These are phyloP conservation scores for Hyphopichia wangnamkhiaoensis DNA, from an alignment of 1,139 yeast genomes.

Conservation along the genomic window DNA sequence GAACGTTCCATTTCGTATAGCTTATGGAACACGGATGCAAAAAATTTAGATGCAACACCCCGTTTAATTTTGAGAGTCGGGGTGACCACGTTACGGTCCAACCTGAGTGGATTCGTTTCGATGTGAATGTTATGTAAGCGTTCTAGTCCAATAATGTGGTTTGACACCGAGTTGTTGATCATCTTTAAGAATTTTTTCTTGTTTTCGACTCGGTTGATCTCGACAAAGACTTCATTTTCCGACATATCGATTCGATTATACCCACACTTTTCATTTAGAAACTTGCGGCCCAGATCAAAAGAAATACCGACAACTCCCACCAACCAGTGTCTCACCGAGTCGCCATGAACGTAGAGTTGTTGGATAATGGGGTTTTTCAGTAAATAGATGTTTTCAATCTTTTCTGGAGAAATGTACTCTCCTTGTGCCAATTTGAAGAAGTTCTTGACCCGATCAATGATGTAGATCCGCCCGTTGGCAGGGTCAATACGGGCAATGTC, in stretches of 20 bases:
- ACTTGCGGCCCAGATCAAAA: constrained; percentile 19
- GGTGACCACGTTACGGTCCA: constrained; percentile 37
- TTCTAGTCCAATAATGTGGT: constrained; percentile 30
- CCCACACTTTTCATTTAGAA: constrained; percentile 19
- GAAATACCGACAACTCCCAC: constrained; percentile 64
- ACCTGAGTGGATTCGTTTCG: constrained; percentile 34
- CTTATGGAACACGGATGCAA: constrained; percentile 9
- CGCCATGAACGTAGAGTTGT: constrained; percentile 56
- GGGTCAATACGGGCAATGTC: constrained; percentile 35
- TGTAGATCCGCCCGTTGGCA: constrained; percentile 27
- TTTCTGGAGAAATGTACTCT: constrained; percentile 46
- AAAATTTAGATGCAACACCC: constrained; percentile 27
- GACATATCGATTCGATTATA: constrained; percentile 11
- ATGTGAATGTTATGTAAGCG: constrained; percentile 34
- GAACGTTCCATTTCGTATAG: constrained; percentile 25
- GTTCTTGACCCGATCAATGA: constrained; percentile 46
- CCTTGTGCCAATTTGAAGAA: constrained; percentile 49
- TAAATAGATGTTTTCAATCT: constrained; percentile 39
- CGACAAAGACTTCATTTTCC: constrained; percentile 14
- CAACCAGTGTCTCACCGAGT: constrained; percentile 57
- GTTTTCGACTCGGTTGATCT: constrained; percentile 16
- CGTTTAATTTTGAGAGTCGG: constrained; percentile 41
- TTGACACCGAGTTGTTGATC: constrained; percentile 25
- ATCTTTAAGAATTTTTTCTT: constrained; percentile 21
- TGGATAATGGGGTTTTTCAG: constrained; percentile 31